A percentile compares a stretch with the other conserved stretches of the same genome.
Conservation (phyloP, 306 rosid species). For the Trifolium subterraneum region DNA sequence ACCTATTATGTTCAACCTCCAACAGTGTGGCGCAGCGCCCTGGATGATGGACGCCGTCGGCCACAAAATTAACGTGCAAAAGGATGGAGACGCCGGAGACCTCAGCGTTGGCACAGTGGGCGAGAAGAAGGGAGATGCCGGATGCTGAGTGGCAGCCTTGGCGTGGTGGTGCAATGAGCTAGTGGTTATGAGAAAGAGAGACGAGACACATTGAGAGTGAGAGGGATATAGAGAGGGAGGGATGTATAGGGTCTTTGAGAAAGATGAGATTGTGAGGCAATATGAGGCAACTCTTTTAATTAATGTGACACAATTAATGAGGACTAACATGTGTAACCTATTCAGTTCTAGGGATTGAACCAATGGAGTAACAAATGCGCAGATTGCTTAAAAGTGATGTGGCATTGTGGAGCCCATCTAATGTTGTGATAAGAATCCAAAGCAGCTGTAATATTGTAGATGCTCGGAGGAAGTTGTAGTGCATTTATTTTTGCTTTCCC, state of each 20-base stretch:
- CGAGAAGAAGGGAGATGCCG: background rate
- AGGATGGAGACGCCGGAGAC: no score
- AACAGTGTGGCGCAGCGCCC: background rate
- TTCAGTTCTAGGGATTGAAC: background rate
- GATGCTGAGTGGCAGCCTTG: background rate
- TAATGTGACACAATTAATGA: background rate
- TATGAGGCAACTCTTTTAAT: background rate
- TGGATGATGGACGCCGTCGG: background rate
- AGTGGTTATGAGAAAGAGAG: background rate
- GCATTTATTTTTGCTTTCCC: background rate
- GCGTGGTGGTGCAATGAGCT: background rate
- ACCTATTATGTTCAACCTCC: background rate
- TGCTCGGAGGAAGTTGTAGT: constrained; percentile 20
- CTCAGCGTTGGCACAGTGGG: no score
- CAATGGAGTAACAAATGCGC: background rate
- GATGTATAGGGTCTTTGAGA: background rate
- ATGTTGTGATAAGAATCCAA: background rate
- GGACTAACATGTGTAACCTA: background rate
- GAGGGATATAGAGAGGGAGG: background rate
- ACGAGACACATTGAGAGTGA: background rate
- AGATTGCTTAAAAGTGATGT: background rate
- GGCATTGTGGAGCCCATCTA: background rate
- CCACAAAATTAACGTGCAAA: background rate
- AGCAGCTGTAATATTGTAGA: background rate
- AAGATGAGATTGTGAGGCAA: background rate